phyloP scores from a whole-genome alignment of 768 basidiomycete genomes.

The Mycena venus region DNA sequence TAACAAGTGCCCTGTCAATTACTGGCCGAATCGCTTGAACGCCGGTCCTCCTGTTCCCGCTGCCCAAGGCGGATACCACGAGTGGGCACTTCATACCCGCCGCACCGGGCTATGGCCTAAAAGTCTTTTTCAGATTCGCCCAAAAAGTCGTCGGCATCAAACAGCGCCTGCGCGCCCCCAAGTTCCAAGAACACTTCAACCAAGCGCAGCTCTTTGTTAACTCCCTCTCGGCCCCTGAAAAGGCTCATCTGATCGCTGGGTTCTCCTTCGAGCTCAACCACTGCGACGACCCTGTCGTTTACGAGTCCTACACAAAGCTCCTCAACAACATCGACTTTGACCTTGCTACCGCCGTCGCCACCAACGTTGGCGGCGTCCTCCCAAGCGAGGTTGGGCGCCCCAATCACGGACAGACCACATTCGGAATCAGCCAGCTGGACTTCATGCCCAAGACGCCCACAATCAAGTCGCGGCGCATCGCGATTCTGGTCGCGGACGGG shows the following conservation, averaged over 20 bases:
- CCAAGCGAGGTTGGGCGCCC: neutral
- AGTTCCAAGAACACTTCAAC: slow-evolving; percentile 83
- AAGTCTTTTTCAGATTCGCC: slow-evolving; percentile 51
- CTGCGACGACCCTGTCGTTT: slow-evolving; percentile 82
- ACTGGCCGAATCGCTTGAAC: slow-evolving; percentile 84
- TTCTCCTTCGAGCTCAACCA: slow-evolving; percentile 89
- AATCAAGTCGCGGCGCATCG: slow-evolving; percentile 22
- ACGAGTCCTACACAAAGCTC: slow-evolving; percentile 73
- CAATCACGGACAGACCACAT: neutral
- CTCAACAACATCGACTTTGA: slow-evolving; percentile 82
- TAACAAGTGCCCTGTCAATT: slow-evolving; percentile 73
- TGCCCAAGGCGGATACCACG: slow-evolving; percentile 68
- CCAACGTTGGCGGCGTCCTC: slow-evolving; percentile 68
- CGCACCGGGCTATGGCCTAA: neutral
- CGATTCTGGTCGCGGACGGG: neutral
- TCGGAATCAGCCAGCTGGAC: slow-evolving; percentile 53
- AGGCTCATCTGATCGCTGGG: slow-evolving; percentile 77
- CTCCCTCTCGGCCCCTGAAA: slow-evolving; percentile 78
- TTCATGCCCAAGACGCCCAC: slow-evolving; percentile 54
- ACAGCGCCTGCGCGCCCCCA: slow-evolving; percentile 72
- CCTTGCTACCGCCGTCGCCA: slow-evolving; percentile 78
- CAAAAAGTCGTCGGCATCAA: slow-evolving; percentile 68
- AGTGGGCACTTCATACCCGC: slow-evolving; percentile 51
- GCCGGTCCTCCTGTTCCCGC: slow-evolving; percentile 61
- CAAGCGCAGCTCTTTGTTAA: slow-evolving; percentile 90